Evolutionary conservation across 305 asterid species (phyloP).

Genomic region (Ilex paraguariensis): DNA sequence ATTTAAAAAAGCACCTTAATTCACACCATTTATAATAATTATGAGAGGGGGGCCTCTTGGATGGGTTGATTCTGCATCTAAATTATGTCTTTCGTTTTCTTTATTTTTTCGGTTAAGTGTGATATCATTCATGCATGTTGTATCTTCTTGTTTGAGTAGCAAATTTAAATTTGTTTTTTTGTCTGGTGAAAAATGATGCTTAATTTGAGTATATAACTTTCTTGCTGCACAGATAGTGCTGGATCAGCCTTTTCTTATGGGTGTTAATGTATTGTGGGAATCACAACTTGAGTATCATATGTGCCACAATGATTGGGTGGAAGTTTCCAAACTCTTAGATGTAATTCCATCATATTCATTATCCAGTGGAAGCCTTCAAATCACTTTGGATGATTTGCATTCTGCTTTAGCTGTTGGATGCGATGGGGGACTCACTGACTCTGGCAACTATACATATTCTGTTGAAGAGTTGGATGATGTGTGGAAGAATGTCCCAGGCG

Average conservation of each 20-base stretch:
- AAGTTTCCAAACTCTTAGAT: conserved; percentile 85
- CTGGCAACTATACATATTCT: conserved; percentile 50
- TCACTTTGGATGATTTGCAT: conserved; percentile 55
- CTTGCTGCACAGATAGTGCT: conserved; percentile 70
- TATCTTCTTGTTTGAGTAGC: neutral
- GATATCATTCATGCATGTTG: neutral
- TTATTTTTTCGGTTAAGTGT: neutral
- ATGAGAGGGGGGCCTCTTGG: no score
- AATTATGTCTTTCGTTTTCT: neutral
- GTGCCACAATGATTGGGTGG: conserved; percentile 88
- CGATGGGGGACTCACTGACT: conserved; percentile 42
- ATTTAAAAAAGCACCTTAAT: no score
- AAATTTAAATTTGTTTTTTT: conserved; percentile 1
- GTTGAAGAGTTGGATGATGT: conserved; percentile 77
- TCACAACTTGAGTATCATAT: conserved; percentile 90
- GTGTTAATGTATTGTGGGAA: conserved; percentile 93
- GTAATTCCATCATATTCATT: conserved; percentile 71
- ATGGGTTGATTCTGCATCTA: neutral
- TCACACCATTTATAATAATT: no score
- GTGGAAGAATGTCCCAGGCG: conserved; percentile 61
- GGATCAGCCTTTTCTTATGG: conserved; percentile 92
- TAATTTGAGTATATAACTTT: neutral
- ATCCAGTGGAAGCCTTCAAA: conserved; percentile 64
- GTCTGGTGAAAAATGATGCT: neutral
- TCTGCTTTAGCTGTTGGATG: conserved; percentile 43